Conservation (phyloP, 768 basidiomycete species). For the Chalciporus pseudorubinellus region DNA sequence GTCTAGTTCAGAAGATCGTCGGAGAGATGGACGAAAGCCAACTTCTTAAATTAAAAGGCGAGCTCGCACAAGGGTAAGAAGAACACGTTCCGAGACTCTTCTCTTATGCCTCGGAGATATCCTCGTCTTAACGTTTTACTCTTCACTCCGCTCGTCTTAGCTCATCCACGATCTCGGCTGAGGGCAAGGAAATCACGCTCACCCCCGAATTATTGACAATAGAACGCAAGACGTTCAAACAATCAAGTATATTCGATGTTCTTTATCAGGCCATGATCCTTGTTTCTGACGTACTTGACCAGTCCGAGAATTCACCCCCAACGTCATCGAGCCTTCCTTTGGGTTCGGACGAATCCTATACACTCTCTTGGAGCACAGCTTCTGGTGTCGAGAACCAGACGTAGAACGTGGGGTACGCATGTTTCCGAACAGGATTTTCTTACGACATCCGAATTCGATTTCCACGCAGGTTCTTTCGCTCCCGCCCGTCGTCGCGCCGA, state of each 20-base stretch:
- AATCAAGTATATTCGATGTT: constrained; percentile 57
- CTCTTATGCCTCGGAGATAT: constrained; percentile 9
- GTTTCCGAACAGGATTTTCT: not conserved
- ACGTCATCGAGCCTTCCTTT: constrained; percentile 98
- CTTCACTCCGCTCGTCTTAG: constrained; percentile 32
- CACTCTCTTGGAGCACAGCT: constrained; percentile 90
- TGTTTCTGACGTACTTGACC: constrained; percentile 21
- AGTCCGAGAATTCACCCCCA: constrained; percentile 96
- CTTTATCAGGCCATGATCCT: constrained; percentile 10
- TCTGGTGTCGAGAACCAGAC: constrained; percentile 93
- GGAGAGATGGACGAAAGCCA: constrained; percentile 63
- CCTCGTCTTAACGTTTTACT: not conserved
- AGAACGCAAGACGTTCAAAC: constrained; percentile 82
- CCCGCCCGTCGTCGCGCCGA: constrained; percentile 87
- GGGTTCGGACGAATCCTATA: constrained; percentile 96
- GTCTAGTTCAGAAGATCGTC: constrained; percentile 58
- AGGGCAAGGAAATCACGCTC: constrained; percentile 67
- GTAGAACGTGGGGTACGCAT: constrained; percentile 80
- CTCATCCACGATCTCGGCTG: constrained; percentile 53
- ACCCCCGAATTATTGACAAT: constrained; percentile 75
- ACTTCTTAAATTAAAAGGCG: constrained; percentile 62
- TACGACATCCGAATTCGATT: not conserved
- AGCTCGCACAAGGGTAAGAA: constrained; percentile 72
- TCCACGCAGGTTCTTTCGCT: constrained; percentile 77
- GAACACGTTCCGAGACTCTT: not conserved